Evolutionary conservation across 768 basidiomycete species (phyloP).

Genomic region (Scleroderma bovista): DNA sequence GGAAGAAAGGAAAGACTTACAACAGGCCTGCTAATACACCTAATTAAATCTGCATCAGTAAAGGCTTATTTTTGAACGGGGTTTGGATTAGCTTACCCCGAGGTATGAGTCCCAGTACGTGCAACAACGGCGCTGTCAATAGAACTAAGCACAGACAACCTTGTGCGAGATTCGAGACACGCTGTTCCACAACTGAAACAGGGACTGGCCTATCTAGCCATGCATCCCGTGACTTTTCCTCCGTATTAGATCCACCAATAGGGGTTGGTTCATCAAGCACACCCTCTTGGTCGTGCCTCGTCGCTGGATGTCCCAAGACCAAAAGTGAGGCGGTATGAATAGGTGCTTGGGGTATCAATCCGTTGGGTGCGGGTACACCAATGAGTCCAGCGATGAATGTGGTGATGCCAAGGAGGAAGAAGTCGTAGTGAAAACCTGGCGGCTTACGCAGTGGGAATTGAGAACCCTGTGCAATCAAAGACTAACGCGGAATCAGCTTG

Average conservation of each 20-base stretch:
- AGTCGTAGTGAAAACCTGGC: constrained; percentile 82
- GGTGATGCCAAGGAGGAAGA: constrained; percentile 85
- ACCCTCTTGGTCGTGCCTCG: constrained; percentile 35
- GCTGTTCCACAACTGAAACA: constrained; percentile 80
- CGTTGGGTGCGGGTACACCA: constrained; percentile 83
- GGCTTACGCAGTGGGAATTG: constrained; percentile 89
- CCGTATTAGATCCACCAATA: constrained; percentile 4
- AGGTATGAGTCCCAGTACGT: constrained; percentile 74
- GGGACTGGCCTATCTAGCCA: constrained; percentile 45
- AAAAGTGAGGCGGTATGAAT: constrained; percentile 86
- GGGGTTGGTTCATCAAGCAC: neutral
- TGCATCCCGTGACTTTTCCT: constrained; percentile 20
- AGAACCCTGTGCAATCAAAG: constrained; percentile 86
- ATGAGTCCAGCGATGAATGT: constrained; percentile 87
- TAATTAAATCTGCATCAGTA: constrained; percentile 4
- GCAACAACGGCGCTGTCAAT: constrained; percentile 77
- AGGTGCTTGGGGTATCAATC: constrained; percentile 82
- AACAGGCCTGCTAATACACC: constrained; percentile 84
- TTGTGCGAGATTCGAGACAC: constrained; percentile 87
- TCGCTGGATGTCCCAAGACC: constrained; percentile 48
- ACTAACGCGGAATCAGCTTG: constrained; percentile 41
- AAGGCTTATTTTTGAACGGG: neutral
- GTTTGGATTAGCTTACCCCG: constrained; percentile 36
- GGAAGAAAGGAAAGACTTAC: constrained; percentile 38
- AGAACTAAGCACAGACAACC: constrained; percentile 75